Evolutionary conservation across 2,329 filamentous ascomycete species (phyloP), one percentile per base, ranked within the genome.

Genomic region (Trichoderma sp.): DNA sequence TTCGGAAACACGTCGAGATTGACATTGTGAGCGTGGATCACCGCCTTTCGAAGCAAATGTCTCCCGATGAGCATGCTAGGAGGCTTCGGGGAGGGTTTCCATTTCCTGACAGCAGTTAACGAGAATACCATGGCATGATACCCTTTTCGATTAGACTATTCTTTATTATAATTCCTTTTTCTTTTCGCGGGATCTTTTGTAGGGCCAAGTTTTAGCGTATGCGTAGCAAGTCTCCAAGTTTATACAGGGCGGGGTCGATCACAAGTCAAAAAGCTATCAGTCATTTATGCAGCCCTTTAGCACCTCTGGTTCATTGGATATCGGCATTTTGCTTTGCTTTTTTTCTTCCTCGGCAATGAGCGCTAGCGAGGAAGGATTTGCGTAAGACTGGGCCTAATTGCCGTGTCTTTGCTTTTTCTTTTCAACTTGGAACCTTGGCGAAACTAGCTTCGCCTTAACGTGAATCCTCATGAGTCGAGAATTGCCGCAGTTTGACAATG

Each of bases 1-100:
- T 71, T 17, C 57, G 39, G 20, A 71, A 71, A 34, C 30, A 63
- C 15, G 30, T 63, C 20, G 53, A 71, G 36, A 62, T 63, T 20
- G 64, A 71, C 17, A 62, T 68, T 15, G 47, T 68, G 23, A 23
- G 30, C 12, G 65, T 55, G 23, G 17, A 57, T n/a, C 32, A n/a
- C 30, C 20, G 43, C 9, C 30, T 8, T 11, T 30, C 53, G 9
- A 23, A 17, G 58, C 39, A 53, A 36, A 53, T 59, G n/a, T 68
- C 53, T 13, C 34, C 53, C 7, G 62, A 68, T 68, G 63, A 61
- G 30, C 69, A 50, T 55, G 53, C 53, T 26, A 65, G 61, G 32
- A 39, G 63, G 26, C 69, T 68, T 34, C 53, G 26, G 39, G 63
- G 53, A 43, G 34, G 9, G 17, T 53, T 58, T 68, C 63, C 36